Evolutionary conservation across 2,329 filamentous ascomycete species (phyloP), one percentile per base, ranked within the genome.

Genomic region (Curvularia lunata): DNA sequence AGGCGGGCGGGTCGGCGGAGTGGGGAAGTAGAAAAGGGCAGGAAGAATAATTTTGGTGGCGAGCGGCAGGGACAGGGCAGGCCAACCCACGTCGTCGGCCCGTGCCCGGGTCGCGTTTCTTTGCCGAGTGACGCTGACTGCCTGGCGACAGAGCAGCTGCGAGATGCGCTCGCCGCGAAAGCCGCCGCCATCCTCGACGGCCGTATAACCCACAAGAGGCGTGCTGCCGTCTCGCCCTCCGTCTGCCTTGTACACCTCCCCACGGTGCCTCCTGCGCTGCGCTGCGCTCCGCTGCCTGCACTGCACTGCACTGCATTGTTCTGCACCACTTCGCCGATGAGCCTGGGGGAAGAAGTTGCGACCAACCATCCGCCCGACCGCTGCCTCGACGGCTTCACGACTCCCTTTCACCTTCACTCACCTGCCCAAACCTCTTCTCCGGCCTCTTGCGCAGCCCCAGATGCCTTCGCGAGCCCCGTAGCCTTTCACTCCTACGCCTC

Each of bases 61-160:
- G 59, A 65, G 41, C 55, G 8, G 1, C 25, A 45, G 46, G 49
- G 41, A 48, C 54, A 6, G 13, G 34, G 46, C 32, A 51, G 47
- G 21, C 41, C 27, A 43, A 43, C 41, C 41, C 54, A 47, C 46
- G 56, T 21, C 46, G 56, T 21, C 47, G 62, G 61, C 54, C 61
- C 61, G 64, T 63, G 64, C 61, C 50, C 53, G 37, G 56, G 38
- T 62, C 56, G 60, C 57, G 55, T 63, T 63, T 67, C 54, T 62
- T 67, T 56, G 64, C 62, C 58, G 58, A 59, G 65, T 64, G 67
- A 68, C 58, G 67, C 64, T 70, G 68, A 66, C 64, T 67, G 68
- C 66, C 69, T 72, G 70, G 64, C 63, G 47, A 23, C 41, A 27
- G 52, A 66, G 12, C 43, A 50, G 47, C 42, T 61, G 27, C 53